Base-by-base conservation (phyloP, 2,329 filamentous ascomycete species). In the Stemphylium beticola region DNA sequence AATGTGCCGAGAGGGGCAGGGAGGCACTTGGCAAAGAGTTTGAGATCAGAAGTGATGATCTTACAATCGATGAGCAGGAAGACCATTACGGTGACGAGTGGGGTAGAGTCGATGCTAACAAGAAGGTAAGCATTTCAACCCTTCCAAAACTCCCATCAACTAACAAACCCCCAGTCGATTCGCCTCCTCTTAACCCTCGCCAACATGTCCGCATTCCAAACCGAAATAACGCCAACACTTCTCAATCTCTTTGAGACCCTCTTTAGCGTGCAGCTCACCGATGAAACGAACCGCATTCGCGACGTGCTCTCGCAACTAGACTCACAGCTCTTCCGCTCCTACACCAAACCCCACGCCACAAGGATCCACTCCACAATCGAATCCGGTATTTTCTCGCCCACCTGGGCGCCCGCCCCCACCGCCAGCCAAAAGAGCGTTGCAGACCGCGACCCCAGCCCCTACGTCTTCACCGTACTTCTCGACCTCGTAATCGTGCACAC, bases 291-390 rank as follows among this genome's bases (percentile, higher is more conserved):
- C 74, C 95, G 91, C 0, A 93, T 99, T 70, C 88, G 89, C 50
- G 92, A 98, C 68, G 92, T 96, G 3, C 87, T 98, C 11, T 84
- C 85, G 14, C 92, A 98, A 73, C 97, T 99, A 61, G 93, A 98
- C 70, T 85, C 88, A 11, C 88, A 91, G 5, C 87, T 99, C 32
- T 99, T 99, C 83, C 86, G 92, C 67, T 92, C 92, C 2, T 99
- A 97, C 77, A 96, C 92, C 12, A 87, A 87, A 20, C 92, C 92
- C 0, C 67, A 74, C 55, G 63, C 69, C 18, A 42, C 58, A 0
- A 58, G 57, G 10, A 82, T 98, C 44, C 83, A 86, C 18, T 78
- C 78, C n/a, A 89, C 87, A 49, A 89, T 98, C 71, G 83, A 85
- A 50, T 74, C 82, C 3, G 93, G 93, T 57, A 86, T 99, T 58